A percentile compares a stretch with the other conserved stretches of the same genome.
Conservation (phyloP, 116 monocot species). For the Iris pallida region DNA sequence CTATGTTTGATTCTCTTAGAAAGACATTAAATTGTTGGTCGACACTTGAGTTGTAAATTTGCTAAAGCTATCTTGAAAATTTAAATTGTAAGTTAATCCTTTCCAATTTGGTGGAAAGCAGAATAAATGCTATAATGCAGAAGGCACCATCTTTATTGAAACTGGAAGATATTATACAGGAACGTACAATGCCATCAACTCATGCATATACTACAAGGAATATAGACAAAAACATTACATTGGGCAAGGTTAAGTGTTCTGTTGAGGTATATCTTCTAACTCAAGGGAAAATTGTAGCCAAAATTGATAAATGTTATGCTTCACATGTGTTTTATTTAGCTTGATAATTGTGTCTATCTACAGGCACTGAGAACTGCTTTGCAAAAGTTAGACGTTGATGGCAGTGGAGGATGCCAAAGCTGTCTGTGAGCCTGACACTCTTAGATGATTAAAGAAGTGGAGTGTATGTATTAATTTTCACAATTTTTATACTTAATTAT, state of each 20-base stretch:
- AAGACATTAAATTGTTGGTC: no score
- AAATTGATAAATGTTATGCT: no score
- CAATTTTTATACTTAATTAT: not conserved
- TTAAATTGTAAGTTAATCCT: no score
- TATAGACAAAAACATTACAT: conserved; percentile 65
- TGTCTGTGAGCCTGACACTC: conserved; percentile 80
- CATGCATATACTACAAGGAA: conserved; percentile 42
- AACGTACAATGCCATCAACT: conserved; percentile 42
- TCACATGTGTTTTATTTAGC: not conserved
- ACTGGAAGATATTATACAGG: conserved; percentile 28
- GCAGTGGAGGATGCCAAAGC: conserved; percentile 88
- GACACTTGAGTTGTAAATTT: no score
- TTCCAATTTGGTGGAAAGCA: conserved; percentile 20
- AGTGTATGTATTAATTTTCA: conserved; percentile 36
- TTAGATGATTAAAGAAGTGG: conserved; percentile 73
- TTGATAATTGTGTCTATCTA: conserved; percentile 1
- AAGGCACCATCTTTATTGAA: conserved; percentile 38
- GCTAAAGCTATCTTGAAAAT: no score
- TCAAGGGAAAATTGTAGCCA: not conserved
- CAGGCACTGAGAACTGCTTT: conserved; percentile 84
- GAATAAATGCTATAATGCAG: conserved; percentile 40
- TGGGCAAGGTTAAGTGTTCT: conserved; percentile 75
- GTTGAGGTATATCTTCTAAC: conserved; percentile 55
- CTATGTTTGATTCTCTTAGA: no score
- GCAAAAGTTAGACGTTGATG: conserved; percentile 53